Evolutionary conservation across 345 rosid genomes (phyloP).

Genomic region (Clarkia xantiana): DNA sequence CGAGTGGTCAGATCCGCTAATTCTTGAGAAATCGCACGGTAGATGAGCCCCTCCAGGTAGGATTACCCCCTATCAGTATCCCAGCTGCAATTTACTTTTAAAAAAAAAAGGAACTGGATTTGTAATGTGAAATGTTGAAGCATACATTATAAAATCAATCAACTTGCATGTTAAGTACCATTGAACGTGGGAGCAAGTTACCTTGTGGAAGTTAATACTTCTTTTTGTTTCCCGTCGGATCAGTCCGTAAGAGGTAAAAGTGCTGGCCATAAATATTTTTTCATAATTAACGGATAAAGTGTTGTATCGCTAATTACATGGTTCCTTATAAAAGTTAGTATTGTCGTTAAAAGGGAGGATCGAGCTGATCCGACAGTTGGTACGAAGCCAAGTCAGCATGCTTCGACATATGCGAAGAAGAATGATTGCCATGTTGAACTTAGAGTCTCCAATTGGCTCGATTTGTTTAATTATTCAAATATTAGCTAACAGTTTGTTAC

Average conservation of each 20-base stretch:
- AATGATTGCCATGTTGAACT: slow-evolving; percentile 44
- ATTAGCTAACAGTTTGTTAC: no score
- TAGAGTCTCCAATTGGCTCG: no score
- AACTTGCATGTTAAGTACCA: not conserved
- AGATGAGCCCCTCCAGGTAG: slow-evolving; percentile 51
- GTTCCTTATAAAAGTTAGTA: slow-evolving; percentile 38
- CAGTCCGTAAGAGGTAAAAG: no score
- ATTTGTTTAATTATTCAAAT: no score
- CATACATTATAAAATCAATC: no score
- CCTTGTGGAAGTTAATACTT: no score
- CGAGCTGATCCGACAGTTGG: slow-evolving; percentile 18
- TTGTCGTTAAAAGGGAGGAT: slow-evolving; percentile 39
- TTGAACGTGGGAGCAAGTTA: slow-evolving; percentile 1
- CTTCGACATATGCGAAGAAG: slow-evolving; percentile 42
- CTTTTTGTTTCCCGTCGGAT: no score
- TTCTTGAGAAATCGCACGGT: slow-evolving; percentile 42
- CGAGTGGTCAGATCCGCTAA: slow-evolving; percentile 19
- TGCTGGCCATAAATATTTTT: no score
- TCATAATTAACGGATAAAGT: no score
- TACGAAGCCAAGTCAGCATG: slow-evolving; percentile 35
- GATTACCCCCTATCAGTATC: slow-evolving; percentile 35
- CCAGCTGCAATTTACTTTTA: slow-evolving; percentile 35
- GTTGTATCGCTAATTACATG: no score
- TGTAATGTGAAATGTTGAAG: no score
- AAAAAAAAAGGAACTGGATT: not conserved